Conservation (phyloP, 202 grass and related monocot genomes). For the Bolboschoenoplectus hybrid region DNA sequence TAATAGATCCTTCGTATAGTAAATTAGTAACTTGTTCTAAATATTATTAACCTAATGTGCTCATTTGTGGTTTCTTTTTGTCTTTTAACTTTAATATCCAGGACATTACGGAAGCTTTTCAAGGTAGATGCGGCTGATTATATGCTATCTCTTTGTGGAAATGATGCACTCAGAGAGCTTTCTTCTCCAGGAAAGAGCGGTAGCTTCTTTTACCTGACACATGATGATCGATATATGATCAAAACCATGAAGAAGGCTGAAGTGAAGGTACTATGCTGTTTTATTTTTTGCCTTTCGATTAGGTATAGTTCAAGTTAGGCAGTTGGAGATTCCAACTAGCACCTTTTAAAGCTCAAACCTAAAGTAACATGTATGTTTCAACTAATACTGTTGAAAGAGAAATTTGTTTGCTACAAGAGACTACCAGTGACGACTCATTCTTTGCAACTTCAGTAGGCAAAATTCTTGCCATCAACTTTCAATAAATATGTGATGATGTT, state of each 20-base stretch:
- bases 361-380: slow-evolving; percentile 34
- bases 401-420: slow-evolving; percentile 28
- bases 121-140: slow-evolving; percentile 97
- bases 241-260: slow-evolving; percentile 99
- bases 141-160: slow-evolving; percentile 97
- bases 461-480: not conserved
- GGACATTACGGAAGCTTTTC: slow-evolving; percentile 90
- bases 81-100: slow-evolving; percentile 44
- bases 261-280: slow-evolving; percentile 73
- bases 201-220: slow-evolving; percentile 96
- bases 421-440: not conserved
- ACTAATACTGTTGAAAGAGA: slow-evolving; percentile 16
- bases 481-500: slow-evolving; percentile 5
- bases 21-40: not conserved
- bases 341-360: slow-evolving; percentile 35
- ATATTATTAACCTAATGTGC: not conserved
- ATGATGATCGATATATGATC: slow-evolving; percentile 96
- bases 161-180: slow-evolving; percentile 85
- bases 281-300: slow-evolving; percentile 16
- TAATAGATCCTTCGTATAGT: not conserved
- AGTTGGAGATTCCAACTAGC: not conserved
- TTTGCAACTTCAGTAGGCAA: not conserved
- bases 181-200: slow-evolving; percentile 99
- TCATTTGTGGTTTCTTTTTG: slow-evolving; percentile 7
- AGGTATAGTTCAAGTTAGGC: not conserved